These are phyloP conservation scores for Saprolegnia diclina DNA, from an alignment of 352 stramenopile genomes.

Conservation along the genomic window DNA sequence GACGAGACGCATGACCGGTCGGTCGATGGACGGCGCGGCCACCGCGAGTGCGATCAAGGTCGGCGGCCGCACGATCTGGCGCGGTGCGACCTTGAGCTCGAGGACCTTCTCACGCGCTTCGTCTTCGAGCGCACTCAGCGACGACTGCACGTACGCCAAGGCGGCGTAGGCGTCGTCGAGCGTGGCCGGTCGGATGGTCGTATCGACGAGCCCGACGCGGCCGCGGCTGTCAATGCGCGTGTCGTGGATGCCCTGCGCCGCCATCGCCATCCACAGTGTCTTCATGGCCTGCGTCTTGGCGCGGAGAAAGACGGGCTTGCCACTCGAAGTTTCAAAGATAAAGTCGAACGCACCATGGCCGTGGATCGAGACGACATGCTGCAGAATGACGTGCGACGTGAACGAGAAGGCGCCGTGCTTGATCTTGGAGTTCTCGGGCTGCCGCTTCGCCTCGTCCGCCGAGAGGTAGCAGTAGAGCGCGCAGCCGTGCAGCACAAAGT, in stretches of 20 bases:
- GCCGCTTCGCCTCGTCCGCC: constrained; percentile 62
- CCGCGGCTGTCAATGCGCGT: constrained; percentile 30
- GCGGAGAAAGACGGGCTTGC: constrained; percentile 77
- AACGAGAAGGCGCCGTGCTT: constrained; percentile 87
- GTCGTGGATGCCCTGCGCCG: constrained; percentile 52
- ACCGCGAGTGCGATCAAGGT: constrained; percentile 41
- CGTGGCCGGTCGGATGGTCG: constrained; percentile 16
- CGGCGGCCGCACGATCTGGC: constrained; percentile 40
- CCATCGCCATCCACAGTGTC: constrained; percentile 74
- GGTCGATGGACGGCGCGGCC: constrained; percentile 46
- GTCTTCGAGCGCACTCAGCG: constrained; percentile 39
- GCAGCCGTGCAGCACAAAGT: constrained; percentile 67
- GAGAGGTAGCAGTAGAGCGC: constrained; percentile 79
- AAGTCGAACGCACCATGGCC: constrained; percentile 32
- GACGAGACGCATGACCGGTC: constrained; percentile 61
- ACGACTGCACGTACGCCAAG: constrained; percentile 72
- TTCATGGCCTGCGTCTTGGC: constrained; percentile 80
- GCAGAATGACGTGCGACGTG: constrained; percentile 61
- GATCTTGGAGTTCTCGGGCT: constrained; percentile 83
- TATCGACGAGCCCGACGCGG: not conserved
- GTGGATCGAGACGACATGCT: constrained; percentile 34
- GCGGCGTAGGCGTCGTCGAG: constrained; percentile 67
- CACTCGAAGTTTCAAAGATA: constrained; percentile 73
- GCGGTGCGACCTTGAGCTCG: not conserved
- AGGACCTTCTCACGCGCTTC: not conserved